Evolutionary conservation across 108 stramenopile species (phyloP), one percentile per base, ranked within the genome.

Genomic region (Aurantiochytrium sp.): DNA sequence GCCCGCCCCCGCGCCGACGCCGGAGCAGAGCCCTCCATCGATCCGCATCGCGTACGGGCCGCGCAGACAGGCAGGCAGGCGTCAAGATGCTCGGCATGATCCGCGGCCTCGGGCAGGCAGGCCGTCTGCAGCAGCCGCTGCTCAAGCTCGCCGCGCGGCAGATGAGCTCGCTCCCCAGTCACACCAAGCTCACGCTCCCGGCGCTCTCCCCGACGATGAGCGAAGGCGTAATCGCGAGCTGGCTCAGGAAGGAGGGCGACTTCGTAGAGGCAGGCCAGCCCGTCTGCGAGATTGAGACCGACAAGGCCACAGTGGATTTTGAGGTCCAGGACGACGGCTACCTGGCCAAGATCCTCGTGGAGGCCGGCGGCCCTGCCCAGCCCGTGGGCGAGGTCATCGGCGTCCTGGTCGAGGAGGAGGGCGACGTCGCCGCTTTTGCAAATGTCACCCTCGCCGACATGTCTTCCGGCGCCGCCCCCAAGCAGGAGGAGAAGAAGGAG

Each of bases 251-350:
- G 19, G 73, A 81, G 73, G 73, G 73, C 73, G 73, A 81, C 42
- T 41, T 48, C 42, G 73, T 81, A 6, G 42, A 81, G 45, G 73
- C 73, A 6, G 73, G 73, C 42, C 73, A 81, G 73, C 73, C 73
- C 59, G 55, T 99, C 53, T 96, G 95, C 89, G 96, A 96, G 27
- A 92, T 99, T 21, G 97, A 99, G 90, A 99, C 98, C 22, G 98
- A 99, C 92, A 99, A 99, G 92, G 98, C 98, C 37, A 97, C 97
- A 6, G 96, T 99, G 32, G 89, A 97, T 55, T 99, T 96, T 92
- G 99, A 98, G 87, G 94, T 95, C 4, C 97, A 98, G 88, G 99
- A 99, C 89, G 98, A 98, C 68, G 97, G 97, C 6, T 91, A 97
- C 37, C 69, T 99, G 21, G 99, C 98, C 31, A 99, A 86, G 37